Conservation (phyloP, 2,329 filamentous ascomycete genomes). For the Fusarium floridanum region DNA sequence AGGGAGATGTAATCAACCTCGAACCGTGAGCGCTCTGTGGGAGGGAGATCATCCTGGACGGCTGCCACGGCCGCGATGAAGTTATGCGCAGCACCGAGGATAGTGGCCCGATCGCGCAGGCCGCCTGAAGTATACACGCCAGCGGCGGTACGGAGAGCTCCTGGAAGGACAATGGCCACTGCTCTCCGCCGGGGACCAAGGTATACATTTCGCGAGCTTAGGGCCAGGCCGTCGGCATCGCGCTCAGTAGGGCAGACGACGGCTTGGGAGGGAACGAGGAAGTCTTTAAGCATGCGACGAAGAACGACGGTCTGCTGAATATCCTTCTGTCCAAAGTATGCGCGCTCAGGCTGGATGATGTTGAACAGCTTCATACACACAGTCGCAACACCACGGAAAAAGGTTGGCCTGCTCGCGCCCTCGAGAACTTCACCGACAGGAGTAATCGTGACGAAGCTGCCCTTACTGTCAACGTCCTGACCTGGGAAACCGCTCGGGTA, state of each 20-base stretch:
- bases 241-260: conserved; percentile 80
- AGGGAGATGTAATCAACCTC: conserved; percentile 95
- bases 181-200: conserved; percentile 80
- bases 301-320: conserved; percentile 96
- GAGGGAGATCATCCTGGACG: conserved; percentile 72
- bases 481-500: conserved; percentile 85
- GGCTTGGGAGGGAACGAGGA: conserved; percentile 82
- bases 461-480: conserved; percentile 80
- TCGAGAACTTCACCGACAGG: conserved; percentile 86
- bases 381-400: conserved; percentile 96
- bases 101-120: conserved; percentile 67
- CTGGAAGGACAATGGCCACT: conserved; percentile 79
- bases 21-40: conserved; percentile 75
- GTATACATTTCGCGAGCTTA: conserved; percentile 95
- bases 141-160: conserved; percentile 79
- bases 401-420: conserved; percentile 87
- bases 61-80: conserved; percentile 67
- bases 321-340: conserved; percentile 98
- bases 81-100: conserved; percentile 78
- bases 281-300: conserved; percentile 86
- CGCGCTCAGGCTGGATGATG: conserved; percentile 71
- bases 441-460: conserved; percentile 92
- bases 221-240: conserved; percentile 84
- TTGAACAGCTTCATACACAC: conserved; percentile 85
- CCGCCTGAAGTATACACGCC: conserved; percentile 69